Base-by-base conservation (phyloP, 2,329 filamentous ascomycete genomes). In the Diaporthe ampelina region DNA sequence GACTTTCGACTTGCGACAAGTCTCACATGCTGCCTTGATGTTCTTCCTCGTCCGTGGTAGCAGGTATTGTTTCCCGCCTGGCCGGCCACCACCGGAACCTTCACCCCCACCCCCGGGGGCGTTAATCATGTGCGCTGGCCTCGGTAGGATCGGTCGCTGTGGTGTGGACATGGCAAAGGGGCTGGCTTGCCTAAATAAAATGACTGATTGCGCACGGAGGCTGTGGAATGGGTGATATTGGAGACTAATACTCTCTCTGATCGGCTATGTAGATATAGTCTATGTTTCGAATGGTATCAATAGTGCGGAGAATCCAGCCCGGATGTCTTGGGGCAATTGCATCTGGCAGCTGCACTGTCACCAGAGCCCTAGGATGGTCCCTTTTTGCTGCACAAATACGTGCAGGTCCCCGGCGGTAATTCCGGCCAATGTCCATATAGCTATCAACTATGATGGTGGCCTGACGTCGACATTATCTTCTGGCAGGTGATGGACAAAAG, bases 1-100 rank as follows among this genome's bases (percentile, higher is more conserved):
- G 61, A 50, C 61, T n/a, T 67, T 67, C 43, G 61, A 52, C 29
- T 50, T 67, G 43, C 61, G 61, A 26, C 61, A 67, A 8, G 13
- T 37, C 61, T 67, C 61, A 19, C 61, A 67, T n/a, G 61, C 61
- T 26, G 61, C 61, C 13, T 24, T 67, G 2, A 48, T 19, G 21
- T 67, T 52, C 9, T 9, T 67, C 19, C 61, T 35, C 3, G 45
- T 1, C 21, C 19, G 43, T 10, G 43, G 61, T 4, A 35, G 29
- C 21, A 15, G 43, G 4, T 15, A 45, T 24, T 50, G 43, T n/a
- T 1, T 26, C 4, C 10, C 11, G 3, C 11, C 61, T 11, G 61
- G 61, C n/a, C 45, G 29, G 29, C 29, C 43, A 43, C 21, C 29
- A 15, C 61, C 21, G 21, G 45, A n/a, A 37, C 29, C 45, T 15